Percentiles rank a stretch among this genome's conserved stretches.
phyloP scores from a whole-genome alignment of 257 asterid species.

The Ophiorrhiza pumila region DNA sequence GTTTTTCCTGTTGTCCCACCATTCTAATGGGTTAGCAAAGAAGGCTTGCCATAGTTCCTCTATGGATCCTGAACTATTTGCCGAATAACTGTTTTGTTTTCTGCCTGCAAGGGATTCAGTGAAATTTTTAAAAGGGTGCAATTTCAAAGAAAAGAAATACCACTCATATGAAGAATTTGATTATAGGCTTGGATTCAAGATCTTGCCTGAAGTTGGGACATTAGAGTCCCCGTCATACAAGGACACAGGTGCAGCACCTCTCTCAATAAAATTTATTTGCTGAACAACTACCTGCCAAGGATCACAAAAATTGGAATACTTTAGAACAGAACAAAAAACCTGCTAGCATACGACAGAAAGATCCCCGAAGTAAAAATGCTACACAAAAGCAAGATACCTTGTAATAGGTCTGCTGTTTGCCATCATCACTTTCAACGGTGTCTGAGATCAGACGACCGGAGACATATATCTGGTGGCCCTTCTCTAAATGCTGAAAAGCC shows the following conservation, averaged over 20 bases:
- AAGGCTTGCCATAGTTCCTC: slow-evolving; percentile 98
- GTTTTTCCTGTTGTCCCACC: slow-evolving; percentile 99
- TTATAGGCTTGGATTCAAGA: neutral
- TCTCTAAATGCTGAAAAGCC: slow-evolving; percentile 78
- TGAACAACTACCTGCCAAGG: slow-evolving; percentile 77
- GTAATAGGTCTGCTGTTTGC: slow-evolving; percentile 81
- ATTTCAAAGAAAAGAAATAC: slow-evolving; percentile 1
- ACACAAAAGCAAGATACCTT: slow-evolving; percentile 47
- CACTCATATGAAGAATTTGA: neutral
- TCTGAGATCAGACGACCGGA: slow-evolving; percentile 81
- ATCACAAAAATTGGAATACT: slow-evolving; percentile 10
- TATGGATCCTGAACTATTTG: slow-evolving; percentile 56
- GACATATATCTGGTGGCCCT: slow-evolving; percentile 80
- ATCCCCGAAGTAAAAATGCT: slow-evolving; percentile 7
- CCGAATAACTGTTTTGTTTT: slow-evolving; percentile 40
- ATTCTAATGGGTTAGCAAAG: slow-evolving; percentile 85
- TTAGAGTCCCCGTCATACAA: slow-evolving; percentile 59
- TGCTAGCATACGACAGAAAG: neutral
- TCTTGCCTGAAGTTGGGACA: slow-evolving; percentile 38
- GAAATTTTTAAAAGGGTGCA: neutral
- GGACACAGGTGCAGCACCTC: slow-evolving; percentile 42
- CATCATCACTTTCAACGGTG: slow-evolving; percentile 77
- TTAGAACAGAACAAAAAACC: neutral
- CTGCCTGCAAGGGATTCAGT: slow-evolving; percentile 44
- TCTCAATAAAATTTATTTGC: slow-evolving; percentile 74